Evolutionary conservation across 1,284 basidiomycete species (phyloP).

Genomic region (Ceratobasidium sp.): DNA sequence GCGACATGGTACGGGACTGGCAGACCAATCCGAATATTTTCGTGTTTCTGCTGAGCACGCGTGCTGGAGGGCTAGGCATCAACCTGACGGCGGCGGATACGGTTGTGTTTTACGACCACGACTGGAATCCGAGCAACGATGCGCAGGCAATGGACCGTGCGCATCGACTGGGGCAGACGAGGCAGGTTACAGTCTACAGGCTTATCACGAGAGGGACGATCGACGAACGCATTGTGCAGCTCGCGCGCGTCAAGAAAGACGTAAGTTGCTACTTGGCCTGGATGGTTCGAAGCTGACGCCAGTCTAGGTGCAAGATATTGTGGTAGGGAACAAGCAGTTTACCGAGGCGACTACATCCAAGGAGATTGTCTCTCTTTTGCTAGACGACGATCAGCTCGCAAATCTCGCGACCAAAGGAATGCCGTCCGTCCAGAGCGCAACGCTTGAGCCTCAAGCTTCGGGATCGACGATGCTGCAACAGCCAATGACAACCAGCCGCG

Average conservation of each 20-base stretch:
- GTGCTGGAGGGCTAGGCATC: conserved; percentile 97
- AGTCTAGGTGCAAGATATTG: conserved; percentile 94
- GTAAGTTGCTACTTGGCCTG: conserved; percentile 60
- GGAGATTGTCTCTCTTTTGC: conserved; percentile 94
- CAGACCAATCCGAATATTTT: conserved; percentile 97
- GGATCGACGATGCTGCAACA: conserved; percentile 52
- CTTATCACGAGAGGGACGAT: conserved; percentile 97
- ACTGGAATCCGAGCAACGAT: conserved; percentile 99
- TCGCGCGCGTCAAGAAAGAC: conserved; percentile 95
- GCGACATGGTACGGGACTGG: conserved; percentile 99
- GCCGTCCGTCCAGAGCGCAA: conserved; percentile 57
- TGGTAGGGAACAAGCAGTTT: conserved; percentile 96
- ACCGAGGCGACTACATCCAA: conserved; percentile 93
- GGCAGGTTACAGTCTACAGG: conserved; percentile 98
- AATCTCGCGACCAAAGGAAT: conserved; percentile 54
- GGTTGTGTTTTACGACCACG: conserved; percentile 98
- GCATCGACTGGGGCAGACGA: conserved; percentile 97
- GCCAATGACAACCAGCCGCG: conserved; percentile 58
- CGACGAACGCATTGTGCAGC: conserved; percentile 96
- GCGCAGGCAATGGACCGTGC: conserved; percentile 99
- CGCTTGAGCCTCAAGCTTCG: conserved; percentile 53
- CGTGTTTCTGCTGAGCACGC: conserved; percentile 94
- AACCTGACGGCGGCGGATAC: conserved; percentile 98
- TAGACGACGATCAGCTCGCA: conserved; percentile 91
- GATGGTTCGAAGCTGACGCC: conserved; percentile 25